These are phyloP conservation scores for Suillus spraguei DNA, from an alignment of 768 basidiomycete genomes.

Conservation along the genomic window DNA sequence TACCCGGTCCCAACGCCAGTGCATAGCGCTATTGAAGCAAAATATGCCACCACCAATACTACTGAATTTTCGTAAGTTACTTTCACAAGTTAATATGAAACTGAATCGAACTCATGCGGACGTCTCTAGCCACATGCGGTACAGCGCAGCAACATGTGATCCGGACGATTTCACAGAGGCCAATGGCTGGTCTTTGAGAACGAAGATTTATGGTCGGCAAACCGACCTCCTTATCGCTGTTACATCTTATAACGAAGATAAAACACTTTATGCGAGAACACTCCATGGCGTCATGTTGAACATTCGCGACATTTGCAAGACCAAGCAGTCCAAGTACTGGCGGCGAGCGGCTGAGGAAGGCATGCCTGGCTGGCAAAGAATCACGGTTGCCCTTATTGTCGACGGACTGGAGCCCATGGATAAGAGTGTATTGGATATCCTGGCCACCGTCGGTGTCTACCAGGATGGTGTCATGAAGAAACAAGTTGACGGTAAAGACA, in stretches of 20 bases:
- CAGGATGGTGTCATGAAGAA: slow-evolving; percentile 97
- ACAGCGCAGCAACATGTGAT: slow-evolving; percentile 90
- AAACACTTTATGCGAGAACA: slow-evolving; percentile 87
- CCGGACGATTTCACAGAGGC: slow-evolving; percentile 85
- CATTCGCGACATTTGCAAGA: slow-evolving; percentile 96
- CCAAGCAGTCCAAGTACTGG: slow-evolving; percentile 94
- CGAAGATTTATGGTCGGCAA: slow-evolving; percentile 82
- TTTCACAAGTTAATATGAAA: neutral
- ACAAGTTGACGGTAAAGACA: slow-evolving; percentile 84
- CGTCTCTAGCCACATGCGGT: slow-evolving; percentile 75
- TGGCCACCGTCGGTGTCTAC: slow-evolving; percentile 90
- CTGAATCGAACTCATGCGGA: neutral
- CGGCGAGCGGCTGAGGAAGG: slow-evolving; percentile 81
- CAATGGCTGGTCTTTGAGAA: slow-evolving; percentile 82
- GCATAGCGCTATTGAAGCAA: slow-evolving; percentile 77
- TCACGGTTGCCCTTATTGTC: slow-evolving; percentile 86
- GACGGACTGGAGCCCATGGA: slow-evolving; percentile 96
- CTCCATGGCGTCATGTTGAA: slow-evolving; percentile 97
- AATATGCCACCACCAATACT: slow-evolving; percentile 69
- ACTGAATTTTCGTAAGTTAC: slow-evolving; percentile 87
- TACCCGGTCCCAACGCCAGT: slow-evolving; percentile 88
- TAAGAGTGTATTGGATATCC: slow-evolving; percentile 87
- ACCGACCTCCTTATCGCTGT: slow-evolving; percentile 95
- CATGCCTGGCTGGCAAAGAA: slow-evolving; percentile 86
- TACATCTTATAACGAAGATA: slow-evolving; percentile 93